A percentile compares a stretch with the other conserved stretches of the same genome.
phyloP scores from a whole-genome alignment of 768 basidiomycete genomes.

The Hypholoma sublateritium region DNA sequence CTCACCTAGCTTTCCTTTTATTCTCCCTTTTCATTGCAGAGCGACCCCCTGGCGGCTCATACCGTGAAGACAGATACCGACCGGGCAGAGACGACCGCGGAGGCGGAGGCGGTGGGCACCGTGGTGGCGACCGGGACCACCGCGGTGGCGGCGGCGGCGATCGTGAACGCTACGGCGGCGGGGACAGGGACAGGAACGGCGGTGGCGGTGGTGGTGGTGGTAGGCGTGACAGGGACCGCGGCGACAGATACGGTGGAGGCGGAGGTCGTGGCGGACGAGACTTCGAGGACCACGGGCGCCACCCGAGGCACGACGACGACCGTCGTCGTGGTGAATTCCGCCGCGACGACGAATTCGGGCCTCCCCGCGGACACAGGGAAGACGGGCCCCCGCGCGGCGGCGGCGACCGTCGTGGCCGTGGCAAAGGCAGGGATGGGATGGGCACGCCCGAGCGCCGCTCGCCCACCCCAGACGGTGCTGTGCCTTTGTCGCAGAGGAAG shows the following conservation, averaged over 20 bases:
- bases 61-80: slow-evolving; percentile 69
- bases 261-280: slow-evolving; percentile 32
- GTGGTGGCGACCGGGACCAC: slow-evolving; percentile 50
- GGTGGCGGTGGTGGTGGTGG: slow-evolving; percentile 44
- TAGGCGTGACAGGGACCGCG: slow-evolving; percentile 32
- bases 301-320: slow-evolving; percentile 47
- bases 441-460: slow-evolving; percentile 80
- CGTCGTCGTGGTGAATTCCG: slow-evolving; percentile 43
- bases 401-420: slow-evolving; percentile 38
- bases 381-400: slow-evolving; percentile 30
- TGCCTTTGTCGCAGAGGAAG: slow-evolving; percentile 82
- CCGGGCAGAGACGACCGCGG: slow-evolving; percentile 65
- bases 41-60: slow-evolving; percentile 39
- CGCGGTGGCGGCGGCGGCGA: slow-evolving; percentile 33
- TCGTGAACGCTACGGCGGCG: slow-evolving; percentile 39
- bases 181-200: slow-evolving; percentile 36
- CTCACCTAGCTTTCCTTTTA: slow-evolving; percentile 50
- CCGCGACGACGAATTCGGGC: slow-evolving; percentile 17
- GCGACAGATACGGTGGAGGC: slow-evolving; percentile 41
- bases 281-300: slow-evolving; percentile 37
- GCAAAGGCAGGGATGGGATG: slow-evolving; percentile 52
- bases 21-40: slow-evolving; percentile 42
- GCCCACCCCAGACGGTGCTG: slow-evolving; percentile 85
- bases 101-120: slow-evolving; percentile 34
- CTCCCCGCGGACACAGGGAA: slow-evolving; percentile 41